These are phyloP conservation scores for Cryptococcus sp. DNA, from an alignment of 1,284 basidiomycete genomes.

Conservation along the genomic window DNA sequence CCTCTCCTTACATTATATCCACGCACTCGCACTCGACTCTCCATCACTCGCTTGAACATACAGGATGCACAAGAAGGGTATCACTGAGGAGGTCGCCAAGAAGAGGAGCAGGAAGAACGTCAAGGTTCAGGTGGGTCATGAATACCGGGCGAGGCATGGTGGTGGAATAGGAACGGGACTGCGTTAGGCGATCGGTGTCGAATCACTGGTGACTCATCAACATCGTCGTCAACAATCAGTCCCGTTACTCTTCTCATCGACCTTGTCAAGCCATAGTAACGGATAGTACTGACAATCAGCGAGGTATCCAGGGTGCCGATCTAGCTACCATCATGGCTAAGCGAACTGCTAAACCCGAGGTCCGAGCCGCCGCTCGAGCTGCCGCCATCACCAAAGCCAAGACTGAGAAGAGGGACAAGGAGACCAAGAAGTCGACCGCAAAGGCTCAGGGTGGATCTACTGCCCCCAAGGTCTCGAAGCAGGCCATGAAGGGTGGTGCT, in stretches of 20 bases:
- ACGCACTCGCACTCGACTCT: not conserved
- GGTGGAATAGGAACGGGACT: too few relatives aligned
- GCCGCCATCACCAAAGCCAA: slow-evolving; percentile 88
- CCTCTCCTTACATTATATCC: not conserved
- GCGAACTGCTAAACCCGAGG: slow-evolving; percentile 84
- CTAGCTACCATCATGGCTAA: slow-evolving; percentile 83
- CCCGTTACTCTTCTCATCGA: too few relatives aligned
- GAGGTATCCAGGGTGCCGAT: slow-evolving; percentile 96
- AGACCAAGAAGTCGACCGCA: slow-evolving; percentile 81
- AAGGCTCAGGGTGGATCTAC: slow-evolving; percentile 55
- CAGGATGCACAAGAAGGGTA: slow-evolving; percentile 98
- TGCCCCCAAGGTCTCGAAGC: slow-evolving; percentile 86
- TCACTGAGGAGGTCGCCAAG: slow-evolving; percentile 98
- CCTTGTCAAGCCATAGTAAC: too few relatives aligned
- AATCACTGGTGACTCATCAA: too few relatives aligned
- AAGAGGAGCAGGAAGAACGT: slow-evolving; percentile 95
- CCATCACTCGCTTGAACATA: not conserved
- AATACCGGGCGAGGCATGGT: not conserved
- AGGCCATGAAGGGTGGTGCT: slow-evolving; percentile 82
- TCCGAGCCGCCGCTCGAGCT: slow-evolving; percentile 73
- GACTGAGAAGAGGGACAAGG: slow-evolving; percentile 93
- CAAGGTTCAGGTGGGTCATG: slow-evolving; percentile 63
- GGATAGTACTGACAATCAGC: slow-evolving; percentile 56
- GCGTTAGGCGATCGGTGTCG: too few relatives aligned
- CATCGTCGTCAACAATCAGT: too few relatives aligned